Base-by-base conservation (phyloP, 2,329 filamentous ascomycete species). In the Cercospora citrullina region DNA sequence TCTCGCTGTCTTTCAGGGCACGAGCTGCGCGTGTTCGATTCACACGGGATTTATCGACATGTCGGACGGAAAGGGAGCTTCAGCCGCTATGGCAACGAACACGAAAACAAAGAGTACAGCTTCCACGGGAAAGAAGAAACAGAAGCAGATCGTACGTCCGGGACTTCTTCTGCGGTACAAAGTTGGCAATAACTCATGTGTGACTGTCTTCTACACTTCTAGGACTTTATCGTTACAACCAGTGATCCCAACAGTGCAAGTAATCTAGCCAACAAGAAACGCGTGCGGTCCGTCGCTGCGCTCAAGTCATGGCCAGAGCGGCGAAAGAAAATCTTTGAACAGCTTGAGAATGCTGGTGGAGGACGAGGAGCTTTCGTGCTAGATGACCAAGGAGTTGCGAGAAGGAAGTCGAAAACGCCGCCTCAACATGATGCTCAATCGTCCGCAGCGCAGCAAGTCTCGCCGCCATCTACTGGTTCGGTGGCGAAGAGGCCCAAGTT, bases 221-320 rank as follows among this genome's bases (percentile, higher is more conserved):
- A 68, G 67, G 71, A 73, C 48, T 77, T 77, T 68, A 73, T 77
- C n/a, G 75, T 77, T 33, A 74, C 72, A 9, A 74, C 74, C 26
- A 68, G 68, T 30, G 68, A 74, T 60, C 73, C 75, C 6, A 67
- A 68, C 39, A 71, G 71, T 39, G 66, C 70, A 23, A 70, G 55
- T 7, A 69, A 69, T 21, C 68, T 68, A 2, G 74, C 72, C 16
- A 74, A 76, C 71, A 75, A 76, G 67, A 73, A 73, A 60, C 72
- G 74, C 8, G 73, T 77, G 5, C 71, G 75, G 5, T 73, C 71
- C 1, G 72, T 73, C 12, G 75, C 75, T 5, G 75, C 75, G 1
- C 66, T 75, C 51, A 73, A 72, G 58, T 76, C 70, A 55, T 76
- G 70, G 75, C 75, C 72, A 28, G 73, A 73, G 64, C 68, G 73